phyloP scores from a whole-genome alignment of 2,329 filamentous ascomycete species.

The Aspergillus uvarum region DNA sequence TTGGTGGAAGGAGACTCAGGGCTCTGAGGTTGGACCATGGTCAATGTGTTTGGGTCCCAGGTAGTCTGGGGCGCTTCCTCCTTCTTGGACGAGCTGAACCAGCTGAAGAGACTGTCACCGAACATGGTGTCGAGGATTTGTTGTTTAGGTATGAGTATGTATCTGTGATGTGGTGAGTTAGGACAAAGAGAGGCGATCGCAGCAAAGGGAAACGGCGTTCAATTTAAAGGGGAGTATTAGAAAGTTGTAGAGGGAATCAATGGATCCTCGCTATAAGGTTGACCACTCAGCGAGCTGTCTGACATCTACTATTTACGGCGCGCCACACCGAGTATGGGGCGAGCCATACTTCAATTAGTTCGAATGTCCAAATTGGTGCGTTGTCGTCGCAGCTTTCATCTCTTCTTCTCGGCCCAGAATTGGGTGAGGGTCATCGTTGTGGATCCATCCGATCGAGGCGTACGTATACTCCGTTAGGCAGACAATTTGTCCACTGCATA shows the following conservation, averaged over 20 bases:
- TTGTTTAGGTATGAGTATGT: not conserved
- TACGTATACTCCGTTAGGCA: constrained; percentile 8
- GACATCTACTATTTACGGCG: no score
- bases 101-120: constrained; percentile 2
- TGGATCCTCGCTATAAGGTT: constrained; percentile 1
- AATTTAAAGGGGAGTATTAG: no score
- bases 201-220: not conserved
- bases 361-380: not conserved
- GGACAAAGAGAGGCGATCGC: not conserved
- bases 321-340: not conserved
- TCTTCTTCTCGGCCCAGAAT: constrained; percentile 1
- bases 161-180: not conserved
- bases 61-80: constrained; percentile 1
- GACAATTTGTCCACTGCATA: not conserved
- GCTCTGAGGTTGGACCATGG: constrained; percentile 7
- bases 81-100: constrained; percentile 5
- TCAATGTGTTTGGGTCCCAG: constrained; percentile 7
- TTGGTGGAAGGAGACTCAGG: constrained; percentile 2
- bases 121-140: not conserved
- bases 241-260: not conserved
- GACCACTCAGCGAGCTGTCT: not conserved
- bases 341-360: constrained; percentile 6
- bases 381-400: not conserved
- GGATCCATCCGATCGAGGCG: constrained; percentile 4
- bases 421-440: constrained; percentile 2